phyloP scores from a whole-genome alignment of 352 stramenopile genomes.

The Phytopythium mirpurense region DNA sequence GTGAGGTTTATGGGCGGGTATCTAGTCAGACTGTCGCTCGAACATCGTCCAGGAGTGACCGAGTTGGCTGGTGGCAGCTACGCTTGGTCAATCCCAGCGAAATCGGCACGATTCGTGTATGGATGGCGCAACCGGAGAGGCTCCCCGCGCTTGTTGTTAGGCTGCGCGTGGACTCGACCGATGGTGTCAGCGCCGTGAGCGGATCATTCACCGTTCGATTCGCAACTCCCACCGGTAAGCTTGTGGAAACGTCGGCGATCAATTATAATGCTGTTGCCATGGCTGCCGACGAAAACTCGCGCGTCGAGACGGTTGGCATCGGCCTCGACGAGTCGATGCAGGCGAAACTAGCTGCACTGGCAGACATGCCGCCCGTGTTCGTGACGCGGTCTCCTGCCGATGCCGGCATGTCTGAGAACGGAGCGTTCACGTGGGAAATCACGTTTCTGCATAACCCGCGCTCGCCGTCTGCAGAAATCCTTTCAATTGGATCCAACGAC shows the following conservation, averaged over 20 bases:
- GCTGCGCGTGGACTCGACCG: slow-evolving; percentile 26
- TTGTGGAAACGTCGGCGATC: slow-evolving; percentile 28
- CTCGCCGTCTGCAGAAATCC: slow-evolving; percentile 7
- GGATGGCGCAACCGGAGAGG: slow-evolving; percentile 27
- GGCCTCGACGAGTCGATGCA: slow-evolving; percentile 49
- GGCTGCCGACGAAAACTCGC: slow-evolving; percentile 41
- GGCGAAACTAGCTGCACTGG: slow-evolving; percentile 38
- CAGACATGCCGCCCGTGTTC: slow-evolving; percentile 28
- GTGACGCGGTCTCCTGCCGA: slow-evolving; percentile 41
- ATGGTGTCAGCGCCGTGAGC: slow-evolving; percentile 24
- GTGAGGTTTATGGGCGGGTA: slow-evolving; percentile 32
- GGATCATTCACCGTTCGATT: slow-evolving; percentile 43
- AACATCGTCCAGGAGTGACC: slow-evolving; percentile 24
- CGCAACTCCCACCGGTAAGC: slow-evolving; percentile 15
- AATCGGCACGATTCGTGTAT: slow-evolving; percentile 60
- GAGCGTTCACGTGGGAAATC: slow-evolving; percentile 61
- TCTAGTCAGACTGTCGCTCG: slow-evolving; percentile 45
- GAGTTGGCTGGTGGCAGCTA: slow-evolving; percentile 66
- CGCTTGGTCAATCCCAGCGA: slow-evolving; percentile 30
- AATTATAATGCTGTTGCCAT: slow-evolving; percentile 55
- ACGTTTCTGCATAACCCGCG: slow-evolving; percentile 50
- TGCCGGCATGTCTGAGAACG: slow-evolving; percentile 21
- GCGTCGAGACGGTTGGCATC: slow-evolving; percentile 26
- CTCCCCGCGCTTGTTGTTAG: slow-evolving; percentile 23
- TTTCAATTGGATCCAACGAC: slow-evolving; percentile 29